phyloP scores from a whole-genome alignment of 1,284 basidiomycete genomes.

The Trichosporon coremiiforme region DNA sequence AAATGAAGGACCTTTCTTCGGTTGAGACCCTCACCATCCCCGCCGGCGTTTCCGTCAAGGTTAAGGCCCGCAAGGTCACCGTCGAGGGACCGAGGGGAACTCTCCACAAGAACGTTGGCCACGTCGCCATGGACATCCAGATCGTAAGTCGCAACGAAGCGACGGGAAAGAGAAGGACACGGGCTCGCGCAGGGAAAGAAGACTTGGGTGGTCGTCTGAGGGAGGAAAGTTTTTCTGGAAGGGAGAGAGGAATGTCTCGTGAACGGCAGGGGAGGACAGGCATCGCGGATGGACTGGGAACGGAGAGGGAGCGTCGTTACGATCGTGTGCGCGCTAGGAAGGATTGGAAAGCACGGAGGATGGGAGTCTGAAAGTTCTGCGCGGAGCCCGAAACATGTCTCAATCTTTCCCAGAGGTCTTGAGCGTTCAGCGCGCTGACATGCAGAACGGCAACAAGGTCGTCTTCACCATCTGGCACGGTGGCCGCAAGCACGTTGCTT shows the following conservation, averaged over 20 bases:
- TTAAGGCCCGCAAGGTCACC: slow-evolving; percentile 86
- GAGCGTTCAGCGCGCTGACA: neutral
- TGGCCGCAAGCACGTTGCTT: slow-evolving; percentile 96
- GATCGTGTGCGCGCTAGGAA: neutral
- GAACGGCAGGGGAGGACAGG: neutral
- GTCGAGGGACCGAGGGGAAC: slow-evolving; percentile 88
- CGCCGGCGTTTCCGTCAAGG: slow-evolving; percentile 74
- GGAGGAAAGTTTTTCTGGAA: neutral
- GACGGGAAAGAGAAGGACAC: slow-evolving; percentile 1
- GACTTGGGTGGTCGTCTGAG: neutral
- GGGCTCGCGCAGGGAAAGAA: neutral
- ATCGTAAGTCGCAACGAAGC: slow-evolving; percentile 60
- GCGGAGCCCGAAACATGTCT: neutral
- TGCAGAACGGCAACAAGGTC: slow-evolving; percentile 66
- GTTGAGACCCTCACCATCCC: slow-evolving; percentile 88
- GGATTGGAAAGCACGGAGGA: neutral
- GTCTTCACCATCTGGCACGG: slow-evolving; percentile 97
- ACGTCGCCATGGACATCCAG: slow-evolving; percentile 96
- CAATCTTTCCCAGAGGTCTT: neutral
- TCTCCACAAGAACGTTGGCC: slow-evolving; percentile 86
- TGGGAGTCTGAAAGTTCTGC: neutral
- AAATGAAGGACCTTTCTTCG: slow-evolving; percentile 59
- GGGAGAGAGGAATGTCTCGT: neutral
- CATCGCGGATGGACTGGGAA: neutral
- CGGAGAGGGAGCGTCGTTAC: neutral